Conservation (phyloP, 225 moss, liverwort and hornwort species). For the Climacium dendroides region DNA sequence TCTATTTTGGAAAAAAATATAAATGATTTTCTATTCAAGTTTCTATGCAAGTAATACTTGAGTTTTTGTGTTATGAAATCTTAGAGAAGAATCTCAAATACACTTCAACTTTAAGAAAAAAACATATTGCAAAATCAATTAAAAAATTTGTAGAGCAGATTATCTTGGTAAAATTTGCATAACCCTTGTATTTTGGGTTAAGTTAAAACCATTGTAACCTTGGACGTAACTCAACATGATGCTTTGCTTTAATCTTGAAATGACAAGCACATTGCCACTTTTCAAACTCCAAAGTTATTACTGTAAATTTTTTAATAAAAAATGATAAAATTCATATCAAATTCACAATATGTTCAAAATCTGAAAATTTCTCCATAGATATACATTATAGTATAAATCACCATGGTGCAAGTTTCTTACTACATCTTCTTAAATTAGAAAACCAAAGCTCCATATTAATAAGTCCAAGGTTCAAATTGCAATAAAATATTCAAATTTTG, state of each 20-base stretch:
- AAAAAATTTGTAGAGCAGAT: too few species aligned
- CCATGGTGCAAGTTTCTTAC: not conserved
- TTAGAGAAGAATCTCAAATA: not conserved
- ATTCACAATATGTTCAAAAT: not conserved
- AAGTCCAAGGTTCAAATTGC: not conserved
- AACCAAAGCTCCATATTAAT: not conserved
- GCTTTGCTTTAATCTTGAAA: fast-evolving
- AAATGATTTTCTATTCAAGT: not conserved
- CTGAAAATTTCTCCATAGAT: too few species aligned
- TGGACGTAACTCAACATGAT: too few species aligned
- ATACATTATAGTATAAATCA: not conserved
- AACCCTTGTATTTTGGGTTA: not conserved
- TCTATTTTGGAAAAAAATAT: not conserved
- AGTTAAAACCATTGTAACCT: too few species aligned
- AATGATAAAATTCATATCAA: not conserved
- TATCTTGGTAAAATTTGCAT: too few species aligned
- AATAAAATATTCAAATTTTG: not conserved
- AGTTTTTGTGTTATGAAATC: not conserved
- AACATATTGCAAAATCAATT: not conserved
- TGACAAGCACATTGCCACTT: fast-evolving
- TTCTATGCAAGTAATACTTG: not conserved
- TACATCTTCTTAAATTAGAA: fast-evolving
- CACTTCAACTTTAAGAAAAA: not conserved
- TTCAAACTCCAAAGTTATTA: too few species aligned
- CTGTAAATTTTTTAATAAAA: fast-evolving